phyloP scores from a whole-genome alignment of 225 moss, liverwort and hornwort species.

The Pseudisothecium myosuroides region DNA sequence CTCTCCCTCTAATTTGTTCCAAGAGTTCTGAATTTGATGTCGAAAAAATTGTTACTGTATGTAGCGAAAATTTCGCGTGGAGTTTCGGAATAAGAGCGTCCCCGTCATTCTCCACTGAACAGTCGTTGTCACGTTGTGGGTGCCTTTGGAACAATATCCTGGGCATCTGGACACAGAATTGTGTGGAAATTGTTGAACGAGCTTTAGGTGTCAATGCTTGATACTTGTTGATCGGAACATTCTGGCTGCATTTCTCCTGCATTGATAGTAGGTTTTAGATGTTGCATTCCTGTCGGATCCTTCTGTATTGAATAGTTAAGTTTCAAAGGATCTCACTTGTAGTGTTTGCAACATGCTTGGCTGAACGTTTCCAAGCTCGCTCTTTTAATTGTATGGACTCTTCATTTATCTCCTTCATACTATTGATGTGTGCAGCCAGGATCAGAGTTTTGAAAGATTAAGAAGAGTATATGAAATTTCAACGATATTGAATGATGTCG shows the following conservation, averaged over 20 bases:
- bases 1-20: neutral
- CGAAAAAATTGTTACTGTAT: neutral
- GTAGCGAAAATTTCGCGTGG: neutral
- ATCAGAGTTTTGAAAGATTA: slow-evolving; percentile 23
- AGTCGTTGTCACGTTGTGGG: neutral
- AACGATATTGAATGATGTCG: slow-evolving; percentile 41
- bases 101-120: neutral
- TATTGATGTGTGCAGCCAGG: slow-evolving; percentile 25
- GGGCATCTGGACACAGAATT: neutral
- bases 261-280: neutral
- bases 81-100: neutral
- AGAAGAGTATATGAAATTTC: slow-evolving; percentile 44
- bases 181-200: neutral
- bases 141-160: neutral
- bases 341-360: neutral
- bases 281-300: neutral
- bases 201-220: neutral
- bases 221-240: neutral
- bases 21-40: neutral
- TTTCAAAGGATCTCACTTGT: neutral
- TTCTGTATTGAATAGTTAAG: neutral
- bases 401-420: neutral
- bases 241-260: neutral
- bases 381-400: neutral
- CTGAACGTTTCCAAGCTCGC: neutral